phyloP scores from a whole-genome alignment of 805 yeast genomes.

The Priceomyces melissophilus region DNA sequence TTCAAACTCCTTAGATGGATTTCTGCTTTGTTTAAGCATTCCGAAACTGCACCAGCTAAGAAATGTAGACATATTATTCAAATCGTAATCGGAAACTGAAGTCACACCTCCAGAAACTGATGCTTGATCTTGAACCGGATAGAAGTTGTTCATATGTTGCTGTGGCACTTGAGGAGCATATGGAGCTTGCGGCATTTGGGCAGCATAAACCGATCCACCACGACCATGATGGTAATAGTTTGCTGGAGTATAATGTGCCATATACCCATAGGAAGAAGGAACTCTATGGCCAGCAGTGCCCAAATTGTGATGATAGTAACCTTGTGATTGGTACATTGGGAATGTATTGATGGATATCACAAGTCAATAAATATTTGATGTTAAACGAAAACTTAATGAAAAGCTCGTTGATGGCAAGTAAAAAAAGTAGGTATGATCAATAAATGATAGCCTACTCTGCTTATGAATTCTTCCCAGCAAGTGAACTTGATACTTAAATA shows the following conservation, averaged over 20 bases:
- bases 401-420: constrained; percentile 27
- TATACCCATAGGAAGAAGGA: constrained; percentile 23
- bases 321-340: constrained; percentile 16
- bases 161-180: constrained; percentile 8
- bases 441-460: too few relatives aligned
- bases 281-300: constrained; percentile 41
- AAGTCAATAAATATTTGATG: neutral
- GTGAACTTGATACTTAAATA: too few relatives aligned
- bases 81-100: constrained; percentile 74
- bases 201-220: constrained; percentile 11
- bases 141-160: constrained; percentile 4
- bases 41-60: constrained; percentile 71
- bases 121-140: constrained; percentile 9
- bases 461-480: too few relatives aligned
- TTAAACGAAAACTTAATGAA: constrained; percentile 35
- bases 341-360: constrained; percentile 2
- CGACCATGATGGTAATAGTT: constrained; percentile 8
- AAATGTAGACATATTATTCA: constrained; percentile 75
- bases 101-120: constrained; percentile 68
- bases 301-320: constrained; percentile 20
- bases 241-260: constrained; percentile 17
- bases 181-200: constrained; percentile 6
- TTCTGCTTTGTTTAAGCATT: constrained; percentile 50
- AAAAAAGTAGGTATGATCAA: too few relatives aligned
- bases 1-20: constrained; percentile 51